These are phyloP conservation scores for Elymus sibiricus DNA, from an alignment of 176 grass and related monocot species.

Conservation along the genomic window DNA sequence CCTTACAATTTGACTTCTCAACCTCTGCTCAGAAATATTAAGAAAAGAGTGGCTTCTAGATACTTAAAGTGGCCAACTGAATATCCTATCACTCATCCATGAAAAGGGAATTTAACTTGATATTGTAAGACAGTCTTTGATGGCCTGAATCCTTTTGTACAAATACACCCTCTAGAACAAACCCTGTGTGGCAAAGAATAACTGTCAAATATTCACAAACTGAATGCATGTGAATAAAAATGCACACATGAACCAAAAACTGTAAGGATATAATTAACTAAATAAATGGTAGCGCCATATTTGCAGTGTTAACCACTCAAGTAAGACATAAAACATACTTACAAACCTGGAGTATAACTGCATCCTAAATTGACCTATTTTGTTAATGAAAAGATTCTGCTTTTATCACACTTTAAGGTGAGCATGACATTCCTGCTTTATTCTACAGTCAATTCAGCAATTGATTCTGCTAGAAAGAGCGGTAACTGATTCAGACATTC, in stretches of 20 bases:
- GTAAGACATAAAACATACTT: background rate
- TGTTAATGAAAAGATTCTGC: background rate
- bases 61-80: conserved; percentile 8
- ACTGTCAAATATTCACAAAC: conserved; percentile 14
- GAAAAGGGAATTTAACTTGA: conserved; percentile 7
- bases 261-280: background rate
- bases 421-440: conserved; percentile 2
- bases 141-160: background rate
- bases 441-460: background rate
- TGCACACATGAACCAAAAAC: conserved; percentile 8
- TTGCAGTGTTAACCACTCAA: conserved; percentile 18
- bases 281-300: background rate
- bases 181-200: conserved; percentile 1
- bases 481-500: background rate
- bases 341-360: background rate
- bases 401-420: background rate
- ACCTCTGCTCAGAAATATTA: conserved; percentile 16
- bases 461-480: background rate
- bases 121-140: background rate
- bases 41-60: conserved; percentile 8
- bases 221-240: background rate
- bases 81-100: conserved; percentile 12
- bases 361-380: background rate
- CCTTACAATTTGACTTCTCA: background rate
- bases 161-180: background rate